Base-by-base conservation (phyloP, 495 filamentous ascomycete species). In the Xylaria castorea region DNA sequence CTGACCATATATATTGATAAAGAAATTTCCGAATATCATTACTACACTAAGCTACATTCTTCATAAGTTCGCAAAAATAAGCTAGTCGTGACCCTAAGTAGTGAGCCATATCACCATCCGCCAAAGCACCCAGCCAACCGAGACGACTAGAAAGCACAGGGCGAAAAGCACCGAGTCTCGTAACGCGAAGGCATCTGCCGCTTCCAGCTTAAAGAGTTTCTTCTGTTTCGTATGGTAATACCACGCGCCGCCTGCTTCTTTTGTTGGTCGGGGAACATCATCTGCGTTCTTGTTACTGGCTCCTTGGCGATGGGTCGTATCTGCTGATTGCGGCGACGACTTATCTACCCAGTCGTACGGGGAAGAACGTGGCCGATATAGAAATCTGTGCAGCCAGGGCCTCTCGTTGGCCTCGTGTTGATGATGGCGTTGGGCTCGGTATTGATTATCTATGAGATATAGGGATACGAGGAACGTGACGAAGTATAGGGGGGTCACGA, bases 401-500 rank as follows among this genome's bases (percentile, higher is more conserved):
- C 50, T 55, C 32, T 27, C 36, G 55, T 44, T 30, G 30, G 57
- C 25, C 22, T 65, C 50, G 20, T 46, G 46, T 20, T 66, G 60
- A 22, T 25, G 1, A 68, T n/a, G 50, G 46, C 46, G 82, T 75
- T 50, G 83, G 71, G 73, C 83, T 44, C 80, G 77, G 76, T 87
- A 80, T n/a, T 79, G 79, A 22, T 79, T 73, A 79, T 88, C 86
- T 68, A 89, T 77, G 8, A 87, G 71, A 71, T 79, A 78, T 44
- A 89, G 83, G 18, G 86, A 87, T 66, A 88, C 27, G 73, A 89
- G 61, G 80, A 89, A 89, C 22, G 85, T 80, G 66, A 86, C 66
- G 76, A 89, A 82, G 64, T 83, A 78, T 22, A 87, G 60, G 1
- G 86, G 86, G 3, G 85, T 84, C 74, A 86, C 83, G 64, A 88